Evolutionary conservation across 352 stramenopile genomes (phyloP).

Genomic region (Globisporangium nagaii): DNA sequence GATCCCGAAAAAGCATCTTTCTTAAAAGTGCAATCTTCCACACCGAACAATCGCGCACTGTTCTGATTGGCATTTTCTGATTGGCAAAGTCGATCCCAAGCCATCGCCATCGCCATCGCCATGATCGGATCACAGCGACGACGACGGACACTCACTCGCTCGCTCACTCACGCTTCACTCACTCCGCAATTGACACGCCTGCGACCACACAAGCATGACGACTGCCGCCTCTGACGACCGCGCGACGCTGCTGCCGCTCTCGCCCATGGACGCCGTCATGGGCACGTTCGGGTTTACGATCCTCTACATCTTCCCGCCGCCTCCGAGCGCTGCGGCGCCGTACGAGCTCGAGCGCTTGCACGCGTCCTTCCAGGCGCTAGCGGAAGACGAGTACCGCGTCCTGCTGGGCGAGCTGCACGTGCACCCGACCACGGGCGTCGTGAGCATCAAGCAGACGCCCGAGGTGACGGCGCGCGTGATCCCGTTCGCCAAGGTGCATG

Average conservation of each 20-base stretch:
- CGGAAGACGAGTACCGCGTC: constrained; percentile 40
- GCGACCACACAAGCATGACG: neutral
- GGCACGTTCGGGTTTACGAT: constrained; percentile 33
- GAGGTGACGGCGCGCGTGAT: constrained; percentile 12
- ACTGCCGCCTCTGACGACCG: neutral
- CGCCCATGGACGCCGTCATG: constrained; percentile 51
- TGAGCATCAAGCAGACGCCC: constrained; percentile 26
- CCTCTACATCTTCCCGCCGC: constrained; percentile 51
- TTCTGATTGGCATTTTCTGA: neutral
- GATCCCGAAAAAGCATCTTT: too few relatives aligned
- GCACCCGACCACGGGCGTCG: constrained; percentile 19
- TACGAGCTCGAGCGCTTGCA: constrained; percentile 43
- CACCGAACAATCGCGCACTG: neutral
- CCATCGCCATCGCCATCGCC: neutral
- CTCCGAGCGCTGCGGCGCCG: neutral
- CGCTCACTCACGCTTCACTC: too few relatives aligned
- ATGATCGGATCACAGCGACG: too few relatives aligned
- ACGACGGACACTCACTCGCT: too few relatives aligned
- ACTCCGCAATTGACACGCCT: neutral
- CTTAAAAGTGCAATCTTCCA: too few relatives aligned
- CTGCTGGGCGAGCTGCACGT: constrained; percentile 32
- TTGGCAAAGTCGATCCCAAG: neutral
- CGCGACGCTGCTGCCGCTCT: constrained; percentile 16
- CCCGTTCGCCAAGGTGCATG: constrained; percentile 21
- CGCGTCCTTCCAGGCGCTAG: constrained; percentile 20